phyloP scores from a whole-genome alignment of 2,329 filamentous ascomycete species.

The Colletotrichum shisoi region DNA sequence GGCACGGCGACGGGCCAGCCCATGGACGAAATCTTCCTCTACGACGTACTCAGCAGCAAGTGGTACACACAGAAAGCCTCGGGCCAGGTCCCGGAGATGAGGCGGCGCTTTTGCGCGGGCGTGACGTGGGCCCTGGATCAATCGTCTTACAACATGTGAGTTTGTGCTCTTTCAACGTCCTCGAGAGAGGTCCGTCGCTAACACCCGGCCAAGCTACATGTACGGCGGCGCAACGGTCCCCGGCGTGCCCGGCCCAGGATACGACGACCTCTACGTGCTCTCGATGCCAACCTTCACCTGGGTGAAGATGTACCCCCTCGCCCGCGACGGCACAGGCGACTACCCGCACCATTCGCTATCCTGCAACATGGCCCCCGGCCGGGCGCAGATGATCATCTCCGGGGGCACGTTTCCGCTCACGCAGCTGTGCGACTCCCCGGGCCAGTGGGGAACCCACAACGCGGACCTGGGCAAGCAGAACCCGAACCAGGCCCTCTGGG shows the following conservation, averaged over 20 bases:
- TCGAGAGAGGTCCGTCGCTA: conserved; percentile 13
- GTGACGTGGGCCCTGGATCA: conserved; percentile 66
- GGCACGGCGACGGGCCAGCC: conserved; percentile 56
- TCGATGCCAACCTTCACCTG: conserved; percentile 69
- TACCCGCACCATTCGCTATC: conserved; percentile 63
- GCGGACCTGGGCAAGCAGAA: conserved; percentile 62
- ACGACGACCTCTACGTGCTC: conserved; percentile 69
- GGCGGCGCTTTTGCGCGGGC: conserved; percentile 68
- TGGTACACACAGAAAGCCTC: conserved; percentile 68
- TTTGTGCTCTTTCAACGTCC: conserved; percentile 23
- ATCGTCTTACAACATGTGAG: conserved; percentile 71
- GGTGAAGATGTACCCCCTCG: conserved; percentile 62
- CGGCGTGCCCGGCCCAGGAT: conserved; percentile 55
- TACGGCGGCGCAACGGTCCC: conserved; percentile 66
- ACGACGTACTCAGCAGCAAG: conserved; percentile 65
- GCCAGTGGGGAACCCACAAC: conserved; percentile 64
- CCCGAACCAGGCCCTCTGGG: conserved; percentile 57
- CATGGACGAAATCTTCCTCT: conserved; percentile 64
- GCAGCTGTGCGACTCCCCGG: conserved; percentile 60
- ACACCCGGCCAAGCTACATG: conserved; percentile 57
- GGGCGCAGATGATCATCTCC: conserved; percentile 69
- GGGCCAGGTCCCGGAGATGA: conserved; percentile 60
- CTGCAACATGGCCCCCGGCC: conserved; percentile 63
- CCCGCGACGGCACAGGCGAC: conserved; percentile 50
- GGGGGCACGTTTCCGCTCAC: conserved; percentile 64